phyloP scores from a whole-genome alignment of 805 yeast genomes.

The Zygosaccharomyces siamensis region DNA sequence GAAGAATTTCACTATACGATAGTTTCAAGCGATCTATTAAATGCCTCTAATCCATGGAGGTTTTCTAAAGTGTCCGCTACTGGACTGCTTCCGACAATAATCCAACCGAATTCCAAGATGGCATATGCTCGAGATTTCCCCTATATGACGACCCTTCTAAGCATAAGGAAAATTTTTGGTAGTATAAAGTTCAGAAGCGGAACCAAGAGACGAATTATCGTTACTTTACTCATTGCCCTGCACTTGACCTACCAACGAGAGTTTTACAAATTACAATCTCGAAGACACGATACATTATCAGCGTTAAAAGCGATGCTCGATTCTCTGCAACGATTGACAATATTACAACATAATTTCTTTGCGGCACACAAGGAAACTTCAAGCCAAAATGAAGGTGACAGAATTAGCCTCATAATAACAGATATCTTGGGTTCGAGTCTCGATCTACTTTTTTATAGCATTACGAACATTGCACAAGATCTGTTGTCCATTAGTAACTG shows the following conservation, averaged over 20 bases:
- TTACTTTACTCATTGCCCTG: slow-evolving; percentile 14
- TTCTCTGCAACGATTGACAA: slow-evolving; percentile 24
- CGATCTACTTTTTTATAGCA: slow-evolving; percentile 27
- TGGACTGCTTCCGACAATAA: background rate
- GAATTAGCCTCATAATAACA: slow-evolving; percentile 13
- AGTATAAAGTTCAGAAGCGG: slow-evolving; percentile 1
- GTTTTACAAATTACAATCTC: slow-evolving; percentile 17
- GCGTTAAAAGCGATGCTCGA: slow-evolving; percentile 13
- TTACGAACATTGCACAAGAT: slow-evolving; percentile 26
- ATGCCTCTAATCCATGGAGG: slow-evolving; percentile 35
- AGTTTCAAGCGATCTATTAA: slow-evolving; percentile 46
- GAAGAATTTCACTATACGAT: slow-evolving; percentile 50
- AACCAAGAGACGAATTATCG: slow-evolving; percentile 7
- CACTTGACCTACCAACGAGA: slow-evolving; percentile 27
- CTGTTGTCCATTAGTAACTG: slow-evolving; percentile 31
- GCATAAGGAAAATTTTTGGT: slow-evolving; percentile 5
- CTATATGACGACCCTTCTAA: slow-evolving; percentile 8
- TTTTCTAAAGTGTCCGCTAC: slow-evolving; percentile 13
- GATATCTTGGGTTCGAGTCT: slow-evolving; percentile 35
- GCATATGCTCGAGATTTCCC: slow-evolving; percentile 15
- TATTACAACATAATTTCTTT: slow-evolving; percentile 26
- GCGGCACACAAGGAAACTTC: slow-evolving; percentile 31
- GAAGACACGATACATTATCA: slow-evolving; percentile 18
- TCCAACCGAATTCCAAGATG: slow-evolving; percentile 17
- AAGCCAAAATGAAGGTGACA: background rate